A percentile compares a stretch with the other conserved stretches of the same genome.
phyloP scores from a whole-genome alignment of 129 eudicot genomes.

The Mikania micrantha region DNA sequence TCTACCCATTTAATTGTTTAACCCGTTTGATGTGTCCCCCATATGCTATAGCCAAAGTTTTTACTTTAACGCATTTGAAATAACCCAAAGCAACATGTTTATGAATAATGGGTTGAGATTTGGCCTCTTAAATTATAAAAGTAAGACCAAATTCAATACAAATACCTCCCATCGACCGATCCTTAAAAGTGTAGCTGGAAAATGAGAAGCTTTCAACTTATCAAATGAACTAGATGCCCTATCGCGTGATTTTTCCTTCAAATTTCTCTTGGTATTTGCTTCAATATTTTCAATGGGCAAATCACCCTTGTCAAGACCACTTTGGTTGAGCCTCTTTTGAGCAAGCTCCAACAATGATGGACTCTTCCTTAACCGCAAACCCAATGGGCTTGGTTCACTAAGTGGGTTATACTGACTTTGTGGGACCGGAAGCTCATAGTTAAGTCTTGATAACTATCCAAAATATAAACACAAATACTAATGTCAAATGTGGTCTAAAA shows the following conservation, averaged over 20 bases:
- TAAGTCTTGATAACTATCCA: conserved; percentile 31
- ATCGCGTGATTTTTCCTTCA: conserved; percentile 18
- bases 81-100: neutral
- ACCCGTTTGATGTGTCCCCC: neutral
- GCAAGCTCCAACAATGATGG: conserved; percentile 83
- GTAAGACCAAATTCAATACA: neutral
- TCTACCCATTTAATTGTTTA: too few species aligned
- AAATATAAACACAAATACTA: neutral
- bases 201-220: conserved; percentile 86
- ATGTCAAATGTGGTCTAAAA: neutral
- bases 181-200: conserved; percentile 58
- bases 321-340: conserved; percentile 59
- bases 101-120: neutral
- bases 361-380: conserved; percentile 71
- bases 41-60: neutral
- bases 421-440: conserved; percentile 19
- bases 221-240: conserved; percentile 35
- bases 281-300: conserved; percentile 19
- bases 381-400: conserved; percentile 86
- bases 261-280: conserved; percentile 25
- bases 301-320: conserved; percentile 19
- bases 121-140: neutral
- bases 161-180: conserved; percentile 93
- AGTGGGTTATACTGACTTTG: conserved; percentile 65
- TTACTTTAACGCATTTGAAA: neutral